Percentiles rank a stretch among this genome's conserved stretches.
phyloP scores from a whole-genome alignment of 768 basidiomycete genomes.

The Hortiboletus flavorubellus region DNA sequence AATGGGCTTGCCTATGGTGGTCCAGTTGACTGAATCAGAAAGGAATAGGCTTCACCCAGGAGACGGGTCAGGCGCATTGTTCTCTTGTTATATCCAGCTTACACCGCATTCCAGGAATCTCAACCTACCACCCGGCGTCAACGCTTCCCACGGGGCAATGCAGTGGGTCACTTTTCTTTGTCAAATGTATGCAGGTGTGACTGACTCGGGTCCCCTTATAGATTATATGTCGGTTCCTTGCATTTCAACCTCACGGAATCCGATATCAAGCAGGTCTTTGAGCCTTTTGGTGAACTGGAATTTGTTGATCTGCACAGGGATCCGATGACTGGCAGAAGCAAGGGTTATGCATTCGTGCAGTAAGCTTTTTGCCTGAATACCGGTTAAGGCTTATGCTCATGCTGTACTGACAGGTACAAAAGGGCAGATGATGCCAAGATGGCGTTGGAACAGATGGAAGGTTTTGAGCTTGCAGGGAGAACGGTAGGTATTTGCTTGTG shows the following conservation, averaged over 20 bases:
- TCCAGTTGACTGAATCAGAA: conserved; percentile 96
- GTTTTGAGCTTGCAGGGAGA: conserved; percentile 94
- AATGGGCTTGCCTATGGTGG: conserved; percentile 96
- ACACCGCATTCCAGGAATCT: conserved; percentile 51
- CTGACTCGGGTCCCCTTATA: conserved; percentile 29
- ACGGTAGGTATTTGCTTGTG: conserved; percentile 48
- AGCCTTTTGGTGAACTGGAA: conserved; percentile 96
- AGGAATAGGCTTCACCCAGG: conserved; percentile 86
- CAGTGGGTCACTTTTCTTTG: conserved; percentile 53
- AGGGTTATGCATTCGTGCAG: conserved; percentile 98
- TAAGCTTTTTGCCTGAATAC: conserved; percentile 38
- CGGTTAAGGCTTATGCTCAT: conserved; percentile 1
- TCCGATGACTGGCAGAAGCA: conserved; percentile 90
- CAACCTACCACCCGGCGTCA: conserved; percentile 82
- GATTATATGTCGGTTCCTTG: conserved; percentile 94
- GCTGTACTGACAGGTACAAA: conserved; percentile 61
- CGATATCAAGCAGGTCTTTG: conserved; percentile 98
- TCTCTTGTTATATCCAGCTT: conserved; percentile 6
- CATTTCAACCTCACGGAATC: conserved; percentile 97
- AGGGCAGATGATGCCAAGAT: conserved; percentile 91
- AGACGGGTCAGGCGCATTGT: conserved; percentile 59
- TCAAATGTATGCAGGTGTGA: conserved; percentile 9
- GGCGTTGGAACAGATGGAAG: conserved; percentile 99
- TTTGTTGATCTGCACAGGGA: conserved; percentile 98
- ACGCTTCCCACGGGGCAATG: conserved; percentile 77